Evolutionary conservation across 768 basidiomycete species (phyloP).

Genomic region (Cystofilobasidium capitatum): DNA sequence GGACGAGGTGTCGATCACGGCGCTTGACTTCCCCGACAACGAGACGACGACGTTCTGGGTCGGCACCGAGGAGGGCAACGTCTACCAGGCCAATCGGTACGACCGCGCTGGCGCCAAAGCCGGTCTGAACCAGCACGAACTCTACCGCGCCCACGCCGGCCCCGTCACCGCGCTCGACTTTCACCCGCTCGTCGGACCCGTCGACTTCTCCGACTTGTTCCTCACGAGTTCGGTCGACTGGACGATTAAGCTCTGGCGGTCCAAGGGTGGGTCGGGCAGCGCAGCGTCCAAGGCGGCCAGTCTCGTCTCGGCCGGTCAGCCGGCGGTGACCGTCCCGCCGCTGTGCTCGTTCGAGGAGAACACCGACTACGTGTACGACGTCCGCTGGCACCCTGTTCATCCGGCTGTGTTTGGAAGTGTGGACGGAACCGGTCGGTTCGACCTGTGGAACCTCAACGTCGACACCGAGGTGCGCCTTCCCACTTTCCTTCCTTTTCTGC

Average conservation of each 20-base stretch:
- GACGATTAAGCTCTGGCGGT: conserved; percentile 95
- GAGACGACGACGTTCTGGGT: conserved; percentile 97
- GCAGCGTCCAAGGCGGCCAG: conserved; percentile 43
- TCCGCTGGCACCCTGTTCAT: conserved; percentile 93
- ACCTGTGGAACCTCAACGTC: conserved; percentile 93
- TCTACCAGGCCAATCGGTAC: conserved; percentile 93
- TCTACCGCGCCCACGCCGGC: conserved; percentile 84
- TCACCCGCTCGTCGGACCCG: conserved; percentile 79
- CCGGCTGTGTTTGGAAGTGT: conserved; percentile 88
- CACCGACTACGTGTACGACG: conserved; percentile 97
- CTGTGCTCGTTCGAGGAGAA: conserved; percentile 94
- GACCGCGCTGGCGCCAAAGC: conserved; percentile 96
- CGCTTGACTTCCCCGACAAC: conserved; percentile 86
- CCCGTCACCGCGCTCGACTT: conserved; percentile 92
- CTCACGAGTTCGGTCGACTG: conserved; percentile 88
- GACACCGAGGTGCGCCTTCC: conserved; percentile 68
- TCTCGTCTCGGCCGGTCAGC: conserved; percentile 29
- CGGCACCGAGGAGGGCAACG: conserved; percentile 93
- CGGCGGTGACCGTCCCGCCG: conserved; percentile 49
- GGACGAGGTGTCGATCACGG: conserved; percentile 88
- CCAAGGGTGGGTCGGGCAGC: conserved; percentile 52
- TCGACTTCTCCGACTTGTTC: conserved; percentile 94
- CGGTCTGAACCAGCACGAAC: conserved; percentile 82
- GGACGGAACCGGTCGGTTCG: conserved; percentile 90
- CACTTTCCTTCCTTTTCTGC: not conserved